Percentiles rank a stretch among this genome's conserved stretches.
phyloP scores from a whole-genome alignment of 441 rosid species.

The Eruca vesicaria region DNA sequence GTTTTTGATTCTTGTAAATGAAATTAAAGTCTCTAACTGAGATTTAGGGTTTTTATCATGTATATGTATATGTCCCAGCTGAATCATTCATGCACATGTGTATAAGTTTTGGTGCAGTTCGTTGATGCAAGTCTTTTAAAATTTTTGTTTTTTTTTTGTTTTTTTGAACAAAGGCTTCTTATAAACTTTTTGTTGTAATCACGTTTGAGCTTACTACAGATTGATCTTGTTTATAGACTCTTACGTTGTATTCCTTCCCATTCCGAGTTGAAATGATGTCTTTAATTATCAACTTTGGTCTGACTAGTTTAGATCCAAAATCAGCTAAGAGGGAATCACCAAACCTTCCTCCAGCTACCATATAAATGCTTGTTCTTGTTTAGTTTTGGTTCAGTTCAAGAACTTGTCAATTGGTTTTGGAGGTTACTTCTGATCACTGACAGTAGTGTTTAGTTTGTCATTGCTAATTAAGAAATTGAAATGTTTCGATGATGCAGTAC shows the following conservation, averaged over 20 bases:
- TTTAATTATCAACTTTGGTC: neutral
- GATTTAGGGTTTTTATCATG: neutral
- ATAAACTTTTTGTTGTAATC: neutral
- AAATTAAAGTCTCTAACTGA: neutral
- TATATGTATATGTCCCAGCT: neutral
- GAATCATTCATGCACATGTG: neutral
- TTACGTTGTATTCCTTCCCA: neutral
- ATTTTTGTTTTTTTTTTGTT: too few relatives aligned
- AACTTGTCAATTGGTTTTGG: neutral
- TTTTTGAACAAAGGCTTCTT: too few relatives aligned
- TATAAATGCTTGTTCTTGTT: neutral
- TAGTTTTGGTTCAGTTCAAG: neutral
- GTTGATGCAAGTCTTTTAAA: neutral
- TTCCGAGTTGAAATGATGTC: neutral
- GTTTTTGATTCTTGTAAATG: neutral
- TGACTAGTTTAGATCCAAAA: neutral
- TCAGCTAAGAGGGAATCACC: neutral
- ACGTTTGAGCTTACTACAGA: neutral
- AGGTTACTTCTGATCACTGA: neutral
- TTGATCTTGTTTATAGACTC: too few relatives aligned
- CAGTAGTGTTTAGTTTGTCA: neutral
- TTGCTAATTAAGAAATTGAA: neutral
- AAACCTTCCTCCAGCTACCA: neutral
- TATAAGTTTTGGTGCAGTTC: neutral
- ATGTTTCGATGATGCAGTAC: conserved; percentile 17